phyloP scores from a whole-genome alignment of 176 grass and related monocot genomes.

The Luzula sylvatica region DNA sequence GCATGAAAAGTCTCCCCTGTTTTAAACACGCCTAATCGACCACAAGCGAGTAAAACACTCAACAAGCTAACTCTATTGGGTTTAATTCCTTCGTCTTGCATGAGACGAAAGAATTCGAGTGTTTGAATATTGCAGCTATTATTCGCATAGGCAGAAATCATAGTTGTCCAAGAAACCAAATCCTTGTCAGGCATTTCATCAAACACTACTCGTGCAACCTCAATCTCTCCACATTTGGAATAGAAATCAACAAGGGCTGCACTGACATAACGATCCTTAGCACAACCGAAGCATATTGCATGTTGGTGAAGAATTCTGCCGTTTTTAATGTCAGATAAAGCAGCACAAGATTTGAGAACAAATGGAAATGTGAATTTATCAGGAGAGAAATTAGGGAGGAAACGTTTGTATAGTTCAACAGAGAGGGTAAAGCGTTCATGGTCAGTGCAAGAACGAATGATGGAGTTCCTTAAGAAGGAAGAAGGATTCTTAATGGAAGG shows the following conservation, averaged over 20 bases:
- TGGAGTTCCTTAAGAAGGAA: constrained; percentile 1
- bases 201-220: not conserved
- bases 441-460: constrained; percentile 1
- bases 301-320: constrained; percentile 14
- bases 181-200: constrained; percentile 12
- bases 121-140: constrained; percentile 10
- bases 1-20: constrained; percentile 8
- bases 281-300: not conserved
- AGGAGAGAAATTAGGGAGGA: constrained; percentile 1
- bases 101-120: constrained; percentile 14
- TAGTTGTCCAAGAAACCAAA: constrained; percentile 14
- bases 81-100: not conserved
- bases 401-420: constrained; percentile 8
- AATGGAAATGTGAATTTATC: constrained; percentile 19
- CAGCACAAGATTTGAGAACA: not conserved
- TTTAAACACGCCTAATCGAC: not conserved
- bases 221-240: constrained; percentile 5
- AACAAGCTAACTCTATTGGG: constrained; percentile 13
- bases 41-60: constrained; percentile 11
- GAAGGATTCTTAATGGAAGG: not conserved
- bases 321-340: constrained; percentile 2
- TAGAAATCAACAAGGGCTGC: constrained; percentile 18
- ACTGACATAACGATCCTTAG: not conserved
- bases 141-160: constrained; percentile 15
- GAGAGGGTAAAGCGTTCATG: not conserved